Evolutionary conservation across 345 rosid genomes (phyloP).

Genomic region (Eucalyptus marginata): DNA sequence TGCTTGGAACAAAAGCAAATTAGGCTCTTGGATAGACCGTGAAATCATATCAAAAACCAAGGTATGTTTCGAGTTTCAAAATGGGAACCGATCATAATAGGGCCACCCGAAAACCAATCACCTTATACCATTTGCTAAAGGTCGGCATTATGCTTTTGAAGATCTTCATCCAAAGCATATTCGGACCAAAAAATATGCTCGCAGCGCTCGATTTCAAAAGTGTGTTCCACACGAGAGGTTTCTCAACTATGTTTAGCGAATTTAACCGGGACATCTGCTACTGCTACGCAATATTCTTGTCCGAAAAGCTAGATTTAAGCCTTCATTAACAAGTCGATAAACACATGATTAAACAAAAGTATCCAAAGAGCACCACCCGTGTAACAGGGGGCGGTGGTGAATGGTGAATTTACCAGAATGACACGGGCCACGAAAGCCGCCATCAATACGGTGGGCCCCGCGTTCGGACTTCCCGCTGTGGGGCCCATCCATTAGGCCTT

Average conservation of each 20-base stretch:
- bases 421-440: not conserved
- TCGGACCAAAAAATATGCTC: rapidly evolving
- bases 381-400: not conserved
- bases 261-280: not conserved
- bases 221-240: not conserved
- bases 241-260: not conserved
- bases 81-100: not conserved
- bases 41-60: rapidly evolving
- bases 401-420: not conserved
- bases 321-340: not conserved
- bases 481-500: not conserved
- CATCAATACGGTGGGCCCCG: not conserved
- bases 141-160: not conserved
- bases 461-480: not conserved
- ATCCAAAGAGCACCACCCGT: not conserved
- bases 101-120: rapidly evolving
- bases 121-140: not conserved
- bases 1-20: not conserved
- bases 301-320: not conserved
- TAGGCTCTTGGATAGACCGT: not conserved
- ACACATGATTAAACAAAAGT: not conserved
- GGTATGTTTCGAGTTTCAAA: too few relatives aligned
- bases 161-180: not conserved
- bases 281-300: not conserved
- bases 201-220: not conserved